Percentiles rank a stretch among this genome's conserved stretches.
These are phyloP conservation scores for Chloranthus sessilifolius DNA, from an alignment of 164 flowering plant species.

Conservation along the genomic window DNA sequence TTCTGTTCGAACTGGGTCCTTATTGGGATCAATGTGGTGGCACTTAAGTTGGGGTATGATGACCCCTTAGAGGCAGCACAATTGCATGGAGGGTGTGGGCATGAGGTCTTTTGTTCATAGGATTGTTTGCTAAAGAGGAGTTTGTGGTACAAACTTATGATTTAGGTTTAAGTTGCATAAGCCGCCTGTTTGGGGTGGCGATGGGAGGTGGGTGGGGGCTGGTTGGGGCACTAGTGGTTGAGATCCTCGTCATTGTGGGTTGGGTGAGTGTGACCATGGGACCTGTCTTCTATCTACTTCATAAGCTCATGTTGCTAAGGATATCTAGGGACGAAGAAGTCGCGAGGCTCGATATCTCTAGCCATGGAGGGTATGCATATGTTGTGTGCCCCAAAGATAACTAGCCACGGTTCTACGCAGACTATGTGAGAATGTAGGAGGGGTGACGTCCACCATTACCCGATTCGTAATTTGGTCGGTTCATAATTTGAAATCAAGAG, in stretches of 20 bases:
- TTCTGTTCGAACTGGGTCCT: conserved; percentile 53
- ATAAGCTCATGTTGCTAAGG: conserved; percentile 43
- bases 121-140: conserved; percentile 55
- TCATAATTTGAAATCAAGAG: too few relatives aligned
- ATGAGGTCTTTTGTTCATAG: conserved; percentile 71
- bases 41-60: conserved; percentile 42
- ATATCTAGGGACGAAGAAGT: conserved; percentile 51
- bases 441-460: too few relatives aligned
- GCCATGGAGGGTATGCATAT: conserved; percentile 73
- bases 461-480: too few relatives aligned
- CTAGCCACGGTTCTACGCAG: conserved; percentile 42
- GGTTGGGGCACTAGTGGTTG: conserved; percentile 51
- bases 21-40: conserved; percentile 51
- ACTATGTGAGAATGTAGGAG: conserved; percentile 31
- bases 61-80: conserved; percentile 76
- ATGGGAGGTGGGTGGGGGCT: conserved; percentile 78
- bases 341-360: conserved; percentile 69
- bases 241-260: conserved; percentile 39
- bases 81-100: conserved; percentile 79
- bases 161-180: conserved; percentile 23
- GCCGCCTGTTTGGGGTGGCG: conserved; percentile 50
- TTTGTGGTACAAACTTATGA: conserved; percentile 43
- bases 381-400: conserved; percentile 27
- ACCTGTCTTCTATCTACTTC: conserved; percentile 50
- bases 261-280: conserved; percentile 86